Base-by-base conservation (phyloP, 2,329 filamentous ascomycete genomes). In the Trichoderma atroviride region DNA sequence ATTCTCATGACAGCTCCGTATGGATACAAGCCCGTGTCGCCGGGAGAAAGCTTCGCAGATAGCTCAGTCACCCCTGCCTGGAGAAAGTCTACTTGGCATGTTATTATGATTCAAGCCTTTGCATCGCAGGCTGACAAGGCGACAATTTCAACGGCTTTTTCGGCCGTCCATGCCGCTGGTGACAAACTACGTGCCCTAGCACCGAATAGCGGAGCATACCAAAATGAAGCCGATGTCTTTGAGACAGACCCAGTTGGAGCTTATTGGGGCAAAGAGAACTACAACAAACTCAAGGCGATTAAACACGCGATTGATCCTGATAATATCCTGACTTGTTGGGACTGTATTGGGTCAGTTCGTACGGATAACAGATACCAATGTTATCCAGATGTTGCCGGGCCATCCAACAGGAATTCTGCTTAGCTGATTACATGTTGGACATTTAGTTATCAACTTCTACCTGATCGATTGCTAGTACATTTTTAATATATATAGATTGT, bases 251-350 rank as follows among this genome's bases (percentile, higher is more conserved):
- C 74, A 31, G 71, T 73, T 4, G 55, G 72, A 35, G 71, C 73
- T 1, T 79, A 77, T 58, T 73, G 70, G 61, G 72, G 72, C 7
- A 29, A 35, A 13, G 22, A 57, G 31, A 83, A 83, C 70, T 85
- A 85, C 68, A 70, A 74, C 0, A 70, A 69, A 2, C 72, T 85
- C 27, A 60, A 79, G 24, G 53, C 52, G 2, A 78, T 87, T 52
- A 88, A 88, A 80, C 73, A 78, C 35, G 80, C 78, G 72, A 85
- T 82, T 71, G 85, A 85, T 73, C 77, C 82, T 9, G 60, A 76
- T 1, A 74, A 75, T 5, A 65, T 87, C 13, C 84, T 83, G 35
- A 58, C 57, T 14, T 71, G 70, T 40, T 71, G 56, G 60, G 61
- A 53, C 24, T 71, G 70, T 75, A 33, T 71, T 27, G 70, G 70